Evolutionary conservation across 1,139 yeast genomes (phyloP).

Genomic region (Scheffersomyces insectosa): DNA sequence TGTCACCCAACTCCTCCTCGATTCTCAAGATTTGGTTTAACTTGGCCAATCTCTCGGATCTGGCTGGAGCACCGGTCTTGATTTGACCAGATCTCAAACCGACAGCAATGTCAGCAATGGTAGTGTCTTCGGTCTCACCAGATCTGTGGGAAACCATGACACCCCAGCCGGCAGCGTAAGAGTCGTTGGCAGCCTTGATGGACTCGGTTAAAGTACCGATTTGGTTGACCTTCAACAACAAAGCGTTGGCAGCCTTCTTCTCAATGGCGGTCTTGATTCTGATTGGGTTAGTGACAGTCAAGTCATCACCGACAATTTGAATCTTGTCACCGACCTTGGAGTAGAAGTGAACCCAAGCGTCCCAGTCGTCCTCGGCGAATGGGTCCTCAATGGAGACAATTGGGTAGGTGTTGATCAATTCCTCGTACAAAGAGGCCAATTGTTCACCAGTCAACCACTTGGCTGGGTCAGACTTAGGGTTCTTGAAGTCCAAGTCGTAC

Average conservation of each 20-base stretch:
- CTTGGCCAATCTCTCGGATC: conserved; percentile 98
- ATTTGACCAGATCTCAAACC: conserved; percentile 98
- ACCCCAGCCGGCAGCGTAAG: conserved; percentile 94
- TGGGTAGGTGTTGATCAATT: conserved; percentile 85
- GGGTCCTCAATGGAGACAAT: conserved; percentile 97
- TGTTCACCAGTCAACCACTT: conserved; percentile 88
- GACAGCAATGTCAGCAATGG: conserved; percentile 94
- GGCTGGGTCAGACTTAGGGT: conserved; percentile 83
- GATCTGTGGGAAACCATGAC: conserved; percentile 98
- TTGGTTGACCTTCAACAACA: conserved; percentile 94
- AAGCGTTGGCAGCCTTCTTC: conserved; percentile 89
- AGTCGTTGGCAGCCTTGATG: conserved; percentile 88
- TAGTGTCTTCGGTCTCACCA: conserved; percentile 98
- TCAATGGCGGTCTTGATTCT: conserved; percentile 94
- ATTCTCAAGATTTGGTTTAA: conserved; percentile 95
- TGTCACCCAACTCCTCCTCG: conserved; percentile 95
- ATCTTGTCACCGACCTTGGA: conserved; percentile 62
- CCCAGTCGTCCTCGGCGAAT: conserved; percentile 99
- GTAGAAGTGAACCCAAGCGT: conserved; percentile 88
- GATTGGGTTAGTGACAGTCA: conserved; percentile 94
- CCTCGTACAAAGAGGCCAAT: conserved; percentile 79
- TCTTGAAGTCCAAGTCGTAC: conserved; percentile 97
- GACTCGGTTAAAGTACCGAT: conserved; percentile 91
- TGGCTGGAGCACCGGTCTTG: conserved; percentile 99
- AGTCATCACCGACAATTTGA: conserved; percentile 95